A percentile compares a stretch with the other conserved stretches of the same genome.
Evolutionary conservation across 129 eudicot species (phyloP).

Genomic region (Artemisia annua): DNA sequence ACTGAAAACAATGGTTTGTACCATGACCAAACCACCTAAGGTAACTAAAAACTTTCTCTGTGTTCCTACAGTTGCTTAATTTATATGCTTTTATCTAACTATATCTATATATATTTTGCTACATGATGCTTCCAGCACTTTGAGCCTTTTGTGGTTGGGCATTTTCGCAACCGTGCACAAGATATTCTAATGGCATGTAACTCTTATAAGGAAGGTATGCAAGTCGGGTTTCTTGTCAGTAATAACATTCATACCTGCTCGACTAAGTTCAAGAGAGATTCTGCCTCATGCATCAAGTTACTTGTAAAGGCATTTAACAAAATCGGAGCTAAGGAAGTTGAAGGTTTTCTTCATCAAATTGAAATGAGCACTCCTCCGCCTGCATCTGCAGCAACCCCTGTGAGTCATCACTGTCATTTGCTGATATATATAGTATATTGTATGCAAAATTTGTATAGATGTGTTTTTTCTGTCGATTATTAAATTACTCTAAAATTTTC

Average conservation of each 20-base stretch:
- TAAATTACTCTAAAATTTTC: neutral
- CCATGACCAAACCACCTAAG: conserved; percentile 2
- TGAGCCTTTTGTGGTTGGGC: neutral
- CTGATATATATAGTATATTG: no score
- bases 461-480: neutral
- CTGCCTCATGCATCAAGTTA: neutral
- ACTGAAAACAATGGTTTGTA: neutral
- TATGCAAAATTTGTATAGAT: neutral
- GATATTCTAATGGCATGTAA: neutral
- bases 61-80: neutral
- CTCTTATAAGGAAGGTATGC: neutral
- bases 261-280: neutral
- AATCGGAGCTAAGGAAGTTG: neutral
- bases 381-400: neutral
- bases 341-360: neutral
- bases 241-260: neutral
- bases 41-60: neutral
- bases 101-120: neutral
- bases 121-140: neutral
- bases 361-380: neutral
- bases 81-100: neutral
- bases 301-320: neutral
- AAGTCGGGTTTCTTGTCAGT: neutral
- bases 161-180: neutral
- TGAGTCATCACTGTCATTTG: neutral